Evolutionary conservation across 176 grass and related monocot genomes (phyloP), one percentile per base, ranked within the genome.

Genomic region (Phoenix dactylifera): DNA sequence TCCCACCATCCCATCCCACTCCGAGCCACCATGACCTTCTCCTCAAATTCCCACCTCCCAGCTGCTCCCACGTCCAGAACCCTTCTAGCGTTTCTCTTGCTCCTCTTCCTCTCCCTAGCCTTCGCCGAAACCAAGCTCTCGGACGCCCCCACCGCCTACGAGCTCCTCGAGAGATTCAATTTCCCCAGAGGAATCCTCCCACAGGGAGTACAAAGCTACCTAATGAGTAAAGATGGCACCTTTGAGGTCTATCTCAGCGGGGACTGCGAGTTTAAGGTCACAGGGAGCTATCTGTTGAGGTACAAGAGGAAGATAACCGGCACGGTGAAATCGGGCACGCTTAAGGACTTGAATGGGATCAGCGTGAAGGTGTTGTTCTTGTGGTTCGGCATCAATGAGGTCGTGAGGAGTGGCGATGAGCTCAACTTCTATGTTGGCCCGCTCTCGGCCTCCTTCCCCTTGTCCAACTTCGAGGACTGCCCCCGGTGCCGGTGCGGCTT

Each of bases 151-250:
- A 95, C 90, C 1, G 90, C 79, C 54, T 67, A 81, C 57, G 76
- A 89, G 58, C 57, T 89, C 19, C 81, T 95, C 79, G 70, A 86
- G 63, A 51, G 19, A 29, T 82, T 80, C 63, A 77, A 80, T 54
- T 81, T 95, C 58, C 86, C 86, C 15, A 76, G 39, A 5, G 76
- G 82, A 24, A 78, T 95, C 58, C 82, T 95, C 74, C 90, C 86
- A 16, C 51, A 26, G 16, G 53, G 20, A 55, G 54, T 55, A 1
- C 54, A 55, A 18, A 55, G 54, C 54, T 55, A 55, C 19, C 54
- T 55, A 15, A 18, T 55, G 7, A 6, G 6, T 2, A 7, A 55
- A 55, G 54, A 55, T 22, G 54, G 54, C 19, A 22, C 54, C 54
- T 55, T 55, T 12, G 54, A 55, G 1, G 54, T 55, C 54, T 55